phyloP scores from a whole-genome alignment of 2,329 filamentous ascomycete species.

The Beauveria bassiana region DNA sequence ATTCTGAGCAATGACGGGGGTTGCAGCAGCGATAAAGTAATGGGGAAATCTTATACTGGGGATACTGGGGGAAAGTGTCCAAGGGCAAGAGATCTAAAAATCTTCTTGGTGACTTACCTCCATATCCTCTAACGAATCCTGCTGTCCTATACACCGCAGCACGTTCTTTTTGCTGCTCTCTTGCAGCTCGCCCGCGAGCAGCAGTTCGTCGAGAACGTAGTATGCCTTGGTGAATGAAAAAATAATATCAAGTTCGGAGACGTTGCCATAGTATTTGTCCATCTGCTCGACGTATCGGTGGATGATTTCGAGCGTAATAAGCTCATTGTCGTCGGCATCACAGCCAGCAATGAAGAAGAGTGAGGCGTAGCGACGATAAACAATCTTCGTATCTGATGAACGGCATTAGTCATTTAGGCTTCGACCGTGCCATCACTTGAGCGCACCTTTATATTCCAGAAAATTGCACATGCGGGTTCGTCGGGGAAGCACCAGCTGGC shows the following conservation, averaged over 20 bases:
- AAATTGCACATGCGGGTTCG: slow-evolving; percentile 99
- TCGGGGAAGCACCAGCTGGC: slow-evolving; percentile 90
- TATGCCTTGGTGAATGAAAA: slow-evolving; percentile 99
- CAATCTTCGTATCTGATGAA: slow-evolving; percentile 82
- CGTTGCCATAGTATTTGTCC: slow-evolving; percentile 99
- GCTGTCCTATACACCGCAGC: slow-evolving; percentile 87
- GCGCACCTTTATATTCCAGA: slow-evolving; percentile 91
- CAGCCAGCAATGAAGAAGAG: slow-evolving; percentile 99
- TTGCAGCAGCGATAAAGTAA: neutral
- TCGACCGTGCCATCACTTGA: neutral
- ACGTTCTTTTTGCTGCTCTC: slow-evolving; percentile 99
- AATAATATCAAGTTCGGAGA: slow-evolving; percentile 98
- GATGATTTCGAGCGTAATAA: slow-evolving; percentile 97
- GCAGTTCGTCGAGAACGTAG: slow-evolving; percentile 94
- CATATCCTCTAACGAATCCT: slow-evolving; percentile 97
- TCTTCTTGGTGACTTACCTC: slow-evolving; percentile 64
- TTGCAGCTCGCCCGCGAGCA: slow-evolving; percentile 93
- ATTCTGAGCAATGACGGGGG: neutral
- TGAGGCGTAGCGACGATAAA: slow-evolving; percentile 96
- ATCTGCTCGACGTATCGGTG: slow-evolving; percentile 99
- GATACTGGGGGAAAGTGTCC: neutral
- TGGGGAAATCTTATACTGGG: neutral
- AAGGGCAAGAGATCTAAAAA: neutral
- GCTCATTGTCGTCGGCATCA: slow-evolving; percentile 93
- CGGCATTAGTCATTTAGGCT: neutral